A percentile compares a stretch with the other conserved stretches of the same genome.
phyloP scores from a whole-genome alignment of 352 stramenopile species.

The Globisporangium rhizosaccharum region DNA sequence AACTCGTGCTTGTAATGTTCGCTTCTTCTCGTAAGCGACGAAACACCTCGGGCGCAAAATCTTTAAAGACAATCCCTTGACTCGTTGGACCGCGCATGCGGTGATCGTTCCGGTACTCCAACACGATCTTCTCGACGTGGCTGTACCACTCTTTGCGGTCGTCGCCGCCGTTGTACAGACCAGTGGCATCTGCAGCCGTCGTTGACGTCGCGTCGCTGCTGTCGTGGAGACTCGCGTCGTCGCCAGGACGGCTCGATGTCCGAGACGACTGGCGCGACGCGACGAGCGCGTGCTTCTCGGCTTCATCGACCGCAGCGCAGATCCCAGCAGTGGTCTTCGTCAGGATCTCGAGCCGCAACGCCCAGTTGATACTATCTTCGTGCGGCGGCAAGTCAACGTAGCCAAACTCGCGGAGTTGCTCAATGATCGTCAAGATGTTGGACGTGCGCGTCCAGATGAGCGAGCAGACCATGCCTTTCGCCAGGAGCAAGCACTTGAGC shows the following conservation, averaged over 20 bases:
- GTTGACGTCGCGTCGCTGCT: neutral
- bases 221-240: constrained; percentile 2
- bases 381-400: constrained; percentile 54
- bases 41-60: constrained; percentile 79
- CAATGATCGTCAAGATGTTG: constrained; percentile 72
- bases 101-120: constrained; percentile 61
- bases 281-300: constrained; percentile 49
- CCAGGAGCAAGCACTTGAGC: constrained; percentile 59
- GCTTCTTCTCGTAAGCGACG: constrained; percentile 58
- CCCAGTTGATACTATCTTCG: constrained; percentile 86
- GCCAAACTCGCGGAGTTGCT: constrained; percentile 57
- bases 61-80: constrained; percentile 70
- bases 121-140: constrained; percentile 67
- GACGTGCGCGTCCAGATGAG: constrained; percentile 83
- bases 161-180: constrained; percentile 12
- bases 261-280: constrained; percentile 26
- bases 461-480: constrained; percentile 76
- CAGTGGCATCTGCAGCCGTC: neutral
- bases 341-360: constrained; percentile 79
- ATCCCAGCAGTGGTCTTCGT: constrained; percentile 85
- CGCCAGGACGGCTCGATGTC: neutral
- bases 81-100: constrained; percentile 28
- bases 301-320: constrained; percentile 62
- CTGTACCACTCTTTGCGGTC: constrained; percentile 69
- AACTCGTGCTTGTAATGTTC: constrained; percentile 55